These are phyloP conservation scores for Cenchrus americanus DNA, from an alignment of 176 grass and related monocot genomes.

Conservation along the genomic window DNA sequence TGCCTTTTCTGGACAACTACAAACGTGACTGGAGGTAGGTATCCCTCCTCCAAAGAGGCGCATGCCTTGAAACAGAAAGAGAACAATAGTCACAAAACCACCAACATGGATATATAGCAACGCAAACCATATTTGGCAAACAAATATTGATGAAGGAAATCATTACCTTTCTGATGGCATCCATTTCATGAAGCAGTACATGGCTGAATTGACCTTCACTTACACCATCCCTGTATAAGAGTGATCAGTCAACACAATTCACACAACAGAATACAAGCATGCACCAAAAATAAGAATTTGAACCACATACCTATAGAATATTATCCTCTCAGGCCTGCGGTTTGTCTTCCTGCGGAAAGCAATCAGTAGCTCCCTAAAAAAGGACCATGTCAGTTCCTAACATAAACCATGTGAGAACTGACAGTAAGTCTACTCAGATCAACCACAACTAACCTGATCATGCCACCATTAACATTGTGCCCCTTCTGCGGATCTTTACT, in stretches of 20 bases:
- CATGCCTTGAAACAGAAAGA: slow-evolving; percentile 60
- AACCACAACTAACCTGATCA: slow-evolving; percentile 53
- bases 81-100: background rate
- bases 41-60: slow-evolving; percentile 64
- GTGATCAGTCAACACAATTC: background rate
- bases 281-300: background rate
- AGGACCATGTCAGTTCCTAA: background rate
- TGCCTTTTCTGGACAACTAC: slow-evolving; percentile 92
- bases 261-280: background rate
- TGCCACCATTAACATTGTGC: slow-evolving; percentile 35
- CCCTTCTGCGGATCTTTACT: slow-evolving; percentile 50
- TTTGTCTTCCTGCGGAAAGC: slow-evolving; percentile 47
- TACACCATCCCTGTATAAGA: slow-evolving; percentile 26
- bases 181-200: slow-evolving; percentile 61
- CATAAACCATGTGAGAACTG: background rate
- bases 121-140: background rate
- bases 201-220: slow-evolving; percentile 42
- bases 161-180: slow-evolving; percentile 74
- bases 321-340: slow-evolving; percentile 55
- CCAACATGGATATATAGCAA: background rate
- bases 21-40: slow-evolving; percentile 71
- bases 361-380: slow-evolving; percentile 62
- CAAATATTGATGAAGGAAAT: background rate
- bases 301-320: slow-evolving; percentile 67
- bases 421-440: background rate